Evolutionary conservation across 108 stramenopile genomes (phyloP), one percentile per base, ranked within the genome.

Genomic region (Hondaea fermentalgiana): DNA sequence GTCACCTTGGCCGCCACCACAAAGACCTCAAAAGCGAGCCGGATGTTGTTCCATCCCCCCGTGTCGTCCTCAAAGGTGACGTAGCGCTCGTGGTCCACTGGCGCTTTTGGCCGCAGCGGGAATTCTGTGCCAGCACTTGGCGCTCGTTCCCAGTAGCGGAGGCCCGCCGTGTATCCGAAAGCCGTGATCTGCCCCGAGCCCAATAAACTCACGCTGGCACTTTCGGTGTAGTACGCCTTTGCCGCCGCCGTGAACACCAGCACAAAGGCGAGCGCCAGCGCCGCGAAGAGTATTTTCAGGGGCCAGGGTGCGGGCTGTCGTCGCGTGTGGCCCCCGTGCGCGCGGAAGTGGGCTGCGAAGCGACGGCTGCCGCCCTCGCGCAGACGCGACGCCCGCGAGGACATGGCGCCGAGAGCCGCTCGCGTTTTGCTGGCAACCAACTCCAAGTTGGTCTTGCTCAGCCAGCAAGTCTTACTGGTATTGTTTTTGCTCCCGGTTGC

Each of bases 1-100:
- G 95, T 96, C 44, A 92, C 95, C 51, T 94, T 91, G 42, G 96
- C 97, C 47, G 96, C 45, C 42, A 96, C 94, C 47, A 96, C 89
- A 69, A 97, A 90, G 44, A 91, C 94, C 92, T 96, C 97, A 87
- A 96, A 87, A 12, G 90, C 92, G 88, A 92, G 90, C 17, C 92
- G 87, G 76, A 93, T 92, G 90, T 93, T 93, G 60, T 93, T 93
- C 92, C 92, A 93, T 5, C 92, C 92, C 12, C 92, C 92, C 10
- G 14, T 19, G 69, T 92, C 92, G 35, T 89, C 59, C 71, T 92
- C 92, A 23, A 91, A 92, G n/a, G 92, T 91, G 8, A 92, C 49
- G 76, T 90, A 92, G 53, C 51, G 44, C 19, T 76, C 89, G 35
- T 60, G 60, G 43, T n/a, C 47, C 4, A 45, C 21, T 23, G 59